These are phyloP conservation scores for Elongisporangium undulatum DNA, from an alignment of 352 stramenopile genomes.

Conservation along the genomic window DNA sequence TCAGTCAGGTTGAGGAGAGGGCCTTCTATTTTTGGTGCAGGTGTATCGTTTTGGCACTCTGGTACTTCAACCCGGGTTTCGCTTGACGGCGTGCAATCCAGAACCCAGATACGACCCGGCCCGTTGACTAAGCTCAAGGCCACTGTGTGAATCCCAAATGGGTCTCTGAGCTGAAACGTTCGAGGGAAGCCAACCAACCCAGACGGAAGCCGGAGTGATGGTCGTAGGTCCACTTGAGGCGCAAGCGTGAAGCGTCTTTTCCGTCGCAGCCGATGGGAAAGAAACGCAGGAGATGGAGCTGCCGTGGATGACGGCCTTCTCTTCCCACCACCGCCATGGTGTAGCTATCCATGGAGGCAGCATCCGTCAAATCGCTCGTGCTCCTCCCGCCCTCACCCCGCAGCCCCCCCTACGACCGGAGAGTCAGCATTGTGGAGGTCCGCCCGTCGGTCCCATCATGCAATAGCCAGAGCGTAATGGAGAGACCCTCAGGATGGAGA, in stretches of 20 bases:
- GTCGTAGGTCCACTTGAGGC: background rate
- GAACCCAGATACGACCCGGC: background rate
- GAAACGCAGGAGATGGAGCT: background rate
- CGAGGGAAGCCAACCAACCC: background rate
- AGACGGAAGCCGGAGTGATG: background rate
- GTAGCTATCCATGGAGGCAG: background rate
- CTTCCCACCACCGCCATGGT: background rate
- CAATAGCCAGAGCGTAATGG: background rate
- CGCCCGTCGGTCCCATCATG: background rate
- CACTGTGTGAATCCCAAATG: background rate
- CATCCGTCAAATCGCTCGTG: background rate
- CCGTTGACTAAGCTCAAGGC: background rate
- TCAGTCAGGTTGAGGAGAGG: background rate
- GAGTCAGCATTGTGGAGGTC: background rate
- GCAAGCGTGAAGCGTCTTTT: background rate
- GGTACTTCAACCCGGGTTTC: constrained; percentile 1
- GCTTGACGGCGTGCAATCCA: background rate
- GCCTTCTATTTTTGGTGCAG: constrained; percentile 7
- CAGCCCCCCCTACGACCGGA: background rate
- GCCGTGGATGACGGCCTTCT: background rate
- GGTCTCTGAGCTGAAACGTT: background rate
- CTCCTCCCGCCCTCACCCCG: background rate
- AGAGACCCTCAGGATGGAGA: background rate
- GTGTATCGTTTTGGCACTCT: background rate
- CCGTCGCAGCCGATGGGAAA: background rate